phyloP scores from a whole-genome alignment of 768 basidiomycete genomes.

The Boletus insuetus region DNA sequence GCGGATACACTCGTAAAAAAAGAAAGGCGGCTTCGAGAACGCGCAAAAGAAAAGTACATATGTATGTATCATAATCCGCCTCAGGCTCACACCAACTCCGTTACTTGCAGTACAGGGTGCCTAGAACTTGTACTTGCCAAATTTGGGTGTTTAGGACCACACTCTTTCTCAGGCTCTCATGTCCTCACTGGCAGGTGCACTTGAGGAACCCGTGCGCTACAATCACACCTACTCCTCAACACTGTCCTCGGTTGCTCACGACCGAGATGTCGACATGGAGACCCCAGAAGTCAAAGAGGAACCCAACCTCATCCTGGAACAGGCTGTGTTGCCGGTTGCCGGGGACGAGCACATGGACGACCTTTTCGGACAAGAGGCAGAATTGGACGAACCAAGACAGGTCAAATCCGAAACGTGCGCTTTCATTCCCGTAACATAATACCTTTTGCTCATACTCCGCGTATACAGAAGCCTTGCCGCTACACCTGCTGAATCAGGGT shows the following conservation, averaged over 20 bases:
- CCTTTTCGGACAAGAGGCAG: conserved; percentile 75
- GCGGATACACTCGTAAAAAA: not conserved
- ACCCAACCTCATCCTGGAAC: conserved; percentile 4
- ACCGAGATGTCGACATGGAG: conserved; percentile 46
- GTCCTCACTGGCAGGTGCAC: conserved; percentile 61
- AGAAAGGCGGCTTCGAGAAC: not conserved
- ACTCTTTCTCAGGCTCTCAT: too few species aligned
- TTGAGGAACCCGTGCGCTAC: conserved; percentile 38
- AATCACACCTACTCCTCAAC: conserved; percentile 14
- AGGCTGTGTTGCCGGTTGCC: conserved; percentile 17
- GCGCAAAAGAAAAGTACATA: not conserved
- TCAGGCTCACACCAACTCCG: too few species aligned
- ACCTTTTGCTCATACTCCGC: conserved; percentile 15
- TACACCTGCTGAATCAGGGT: conserved; percentile 41
- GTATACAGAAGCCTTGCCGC: conserved; percentile 36
- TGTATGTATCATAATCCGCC: too few species aligned
- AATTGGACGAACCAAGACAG: conserved; percentile 35
- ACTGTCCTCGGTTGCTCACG: conserved; percentile 3
- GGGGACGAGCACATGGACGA: conserved; percentile 67
- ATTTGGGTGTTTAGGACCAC: conserved; percentile 6
- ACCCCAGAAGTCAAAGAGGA: conserved; percentile 20
- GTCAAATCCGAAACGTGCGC: conserved; percentile 50
- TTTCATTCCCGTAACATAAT: conserved; percentile 7
- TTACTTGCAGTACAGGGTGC: too few species aligned
- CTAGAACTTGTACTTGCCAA: not conserved